Evolutionary conservation across 345 rosid genomes (phyloP), one percentile per base, ranked within the genome.

Genomic region (Acer yangbiense): DNA sequence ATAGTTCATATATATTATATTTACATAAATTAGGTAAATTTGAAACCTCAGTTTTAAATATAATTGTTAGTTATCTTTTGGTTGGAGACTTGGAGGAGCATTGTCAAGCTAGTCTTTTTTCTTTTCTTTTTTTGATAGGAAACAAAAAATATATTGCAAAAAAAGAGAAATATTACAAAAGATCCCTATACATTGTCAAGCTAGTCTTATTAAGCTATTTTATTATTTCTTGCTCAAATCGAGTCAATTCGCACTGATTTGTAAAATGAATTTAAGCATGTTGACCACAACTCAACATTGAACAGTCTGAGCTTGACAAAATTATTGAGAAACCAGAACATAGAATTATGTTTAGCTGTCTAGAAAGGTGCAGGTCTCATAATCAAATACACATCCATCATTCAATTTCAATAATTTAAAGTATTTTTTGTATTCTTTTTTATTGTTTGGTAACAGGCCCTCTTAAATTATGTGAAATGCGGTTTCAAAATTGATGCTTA

Each of bases 401-500:
- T 18, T 74, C 18, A 25, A 0, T 29, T 48, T 63, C 52, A 35
- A 65, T 23, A 12, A 10, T 71, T 60, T 55, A 72, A 68, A 41
- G 46, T 23, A 72, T 81, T 50, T 29, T 70, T 23, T 29, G 32
- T 35, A 4, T 35, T 35, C 39, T 35, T 61, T 80, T 60, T 21
- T 8, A 7, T 60, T 20, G 20, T 8, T n/a, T 60, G 64, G 57
- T 41, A 9, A 73, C 82, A 86, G 87, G 87, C 87, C 72, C 85
- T 86, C 63, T 54, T 86, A 66, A 78, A 82, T 76, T 79, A 80
- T 66, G 66, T 83, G 52, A 83, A 64, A 72, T 46, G 76, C 60
- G 85, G 79, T n/a, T 83, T 83, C 25, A 76, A 72, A 73, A 79
- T 67, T 75, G 84, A 78, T 73, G 81, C 73, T 72, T 86, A 86